phyloP scores from a whole-genome alignment of 495 filamentous ascomycete genomes.

The Thozetella sp. region DNA sequence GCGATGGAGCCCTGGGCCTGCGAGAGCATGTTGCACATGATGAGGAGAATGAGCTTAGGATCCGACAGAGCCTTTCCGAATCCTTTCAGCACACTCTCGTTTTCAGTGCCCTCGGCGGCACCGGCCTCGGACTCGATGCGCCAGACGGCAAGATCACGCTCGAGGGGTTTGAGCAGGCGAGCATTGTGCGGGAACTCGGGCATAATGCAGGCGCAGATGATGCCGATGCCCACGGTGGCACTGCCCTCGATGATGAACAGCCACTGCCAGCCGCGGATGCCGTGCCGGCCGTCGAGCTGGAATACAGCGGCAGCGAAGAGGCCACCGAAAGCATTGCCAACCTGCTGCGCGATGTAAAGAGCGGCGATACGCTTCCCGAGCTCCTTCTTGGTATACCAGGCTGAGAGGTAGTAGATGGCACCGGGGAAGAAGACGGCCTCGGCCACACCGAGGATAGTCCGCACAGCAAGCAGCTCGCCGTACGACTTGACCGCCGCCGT shows the following conservation, averaged over 20 bases:
- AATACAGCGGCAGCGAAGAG: constrained; percentile 65
- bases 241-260: constrained; percentile 68
- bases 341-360: constrained; percentile 6
- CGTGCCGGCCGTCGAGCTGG: constrained; percentile 62
- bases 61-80: constrained; percentile 66
- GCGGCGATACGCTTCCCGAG: constrained; percentile 13
- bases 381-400: constrained; percentile 15
- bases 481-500: constrained; percentile 40
- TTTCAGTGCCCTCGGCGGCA: constrained; percentile 65
- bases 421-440: constrained; percentile 35
- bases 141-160: constrained; percentile 64
- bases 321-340: constrained; percentile 7
- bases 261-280: constrained; percentile 66
- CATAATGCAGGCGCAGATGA: constrained; percentile 68
- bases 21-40: constrained; percentile 32
- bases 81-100: constrained; percentile 61
- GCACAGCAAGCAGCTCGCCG: constrained; percentile 31
- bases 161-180: constrained; percentile 60
- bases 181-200: constrained; percentile 75
- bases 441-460: constrained; percentile 32
- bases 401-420: constrained; percentile 12
- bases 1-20: constrained; percentile 11
- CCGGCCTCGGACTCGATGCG: constrained; percentile 55
- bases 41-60: constrained; percentile 73
- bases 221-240: constrained; percentile 62